Evolutionary conservation across 768 basidiomycete species (phyloP), one percentile per base, ranked within the genome.

Genomic region (Tulasnella sp.): DNA sequence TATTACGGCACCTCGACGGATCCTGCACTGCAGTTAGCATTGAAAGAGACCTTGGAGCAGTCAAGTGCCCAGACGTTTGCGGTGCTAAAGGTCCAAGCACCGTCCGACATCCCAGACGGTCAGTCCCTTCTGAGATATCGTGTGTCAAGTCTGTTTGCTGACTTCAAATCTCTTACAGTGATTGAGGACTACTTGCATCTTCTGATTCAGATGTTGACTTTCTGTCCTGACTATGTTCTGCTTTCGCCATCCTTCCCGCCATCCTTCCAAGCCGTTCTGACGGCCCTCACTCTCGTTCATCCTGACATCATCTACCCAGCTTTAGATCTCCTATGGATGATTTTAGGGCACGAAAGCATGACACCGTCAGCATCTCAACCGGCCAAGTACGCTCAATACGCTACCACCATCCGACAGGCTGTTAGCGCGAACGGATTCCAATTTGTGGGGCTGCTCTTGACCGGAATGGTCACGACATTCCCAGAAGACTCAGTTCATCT

Each of bases 151-250:
- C 73, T 51, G 57, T 20, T 29, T n/a, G 39, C 40, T 77, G 18
- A 80, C 72, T 61, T 71, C 78, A 74, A 32, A n/a, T 32, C n/a
- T 37, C 55, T 44, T 42, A 51, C 80, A 99, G 98, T 98, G 37
- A 85, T 99, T 82, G 97, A 99, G 83, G 98, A 99, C 83, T 99
- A 96, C 81, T 83, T 95, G 74, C 95, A 94, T 80, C 88, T 95
- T 84, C 85, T 95, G 18, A 84, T 91, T 75, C 90, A 91, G 80
- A 86, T 96, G 82, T 84, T 91, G 72, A 88, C 91, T 61, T 84
- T 87, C 80, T 86, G 88, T 0, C 94, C 97, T 6, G 90, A 92
- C 74, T 85, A 93, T 61, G 89, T 96, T 80, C 92, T 97, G 85
- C 87, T 90, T 79, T 93, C 94, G 2, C 86, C 91, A 7, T 87